Percentiles rank a stretch among this genome's conserved stretches.
Evolutionary conservation across 1,284 basidiomycete species (phyloP).

Genomic region (Naganishia sp.): DNA sequence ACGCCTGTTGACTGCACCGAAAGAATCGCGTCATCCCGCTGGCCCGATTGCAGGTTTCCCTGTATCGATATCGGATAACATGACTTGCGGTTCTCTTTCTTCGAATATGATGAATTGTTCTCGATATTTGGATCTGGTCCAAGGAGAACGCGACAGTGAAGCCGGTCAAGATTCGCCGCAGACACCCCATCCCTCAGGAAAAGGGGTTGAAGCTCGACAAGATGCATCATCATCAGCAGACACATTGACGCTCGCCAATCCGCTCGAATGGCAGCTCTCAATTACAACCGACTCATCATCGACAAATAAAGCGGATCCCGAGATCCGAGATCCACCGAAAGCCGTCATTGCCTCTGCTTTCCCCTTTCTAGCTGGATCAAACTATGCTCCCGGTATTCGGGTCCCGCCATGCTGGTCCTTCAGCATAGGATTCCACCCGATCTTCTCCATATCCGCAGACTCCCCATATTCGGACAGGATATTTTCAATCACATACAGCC

Average conservation of each 20-base stretch:
- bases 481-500: background rate
- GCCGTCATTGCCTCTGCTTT: constrained; percentile 39
- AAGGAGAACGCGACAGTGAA: too few relatives aligned
- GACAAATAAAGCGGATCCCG: background rate
- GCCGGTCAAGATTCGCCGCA: too few relatives aligned
- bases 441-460: constrained; percentile 56
- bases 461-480: background rate
- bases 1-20: too few relatives aligned
- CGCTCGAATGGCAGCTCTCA: constrained; percentile 24
- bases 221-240: background rate
- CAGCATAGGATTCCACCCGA: constrained; percentile 78
- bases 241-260: constrained; percentile 9
- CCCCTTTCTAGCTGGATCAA: constrained; percentile 66
- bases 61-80: too few relatives aligned
- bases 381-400: constrained; percentile 64
- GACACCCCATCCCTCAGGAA: background rate
- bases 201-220: background rate
- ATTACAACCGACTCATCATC: background rate
- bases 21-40: too few relatives aligned
- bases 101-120: too few relatives aligned
- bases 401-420: constrained; percentile 86
- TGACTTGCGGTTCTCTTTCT: too few relatives aligned
- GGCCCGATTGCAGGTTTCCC: too few relatives aligned
- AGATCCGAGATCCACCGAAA: constrained; percentile 1
- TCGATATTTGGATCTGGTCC: too few relatives aligned